Percentiles rank a stretch among this genome's conserved stretches.
phyloP scores from a whole-genome alignment of 2,329 filamentous ascomycete genomes.

The Anthostomella pinea region DNA sequence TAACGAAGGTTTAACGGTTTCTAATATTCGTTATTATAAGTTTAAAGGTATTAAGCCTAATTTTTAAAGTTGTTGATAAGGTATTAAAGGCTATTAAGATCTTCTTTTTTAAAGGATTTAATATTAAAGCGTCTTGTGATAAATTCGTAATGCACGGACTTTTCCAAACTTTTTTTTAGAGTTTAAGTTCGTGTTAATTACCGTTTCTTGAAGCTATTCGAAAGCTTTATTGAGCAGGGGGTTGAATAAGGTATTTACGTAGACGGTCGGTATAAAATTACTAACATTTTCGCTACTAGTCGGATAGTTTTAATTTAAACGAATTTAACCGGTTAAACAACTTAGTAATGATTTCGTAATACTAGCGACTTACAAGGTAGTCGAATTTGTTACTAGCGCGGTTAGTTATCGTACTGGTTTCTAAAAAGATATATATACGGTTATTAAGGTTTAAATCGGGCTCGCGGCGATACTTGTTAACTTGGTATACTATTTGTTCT shows the following conservation, averaged over 20 bases:
- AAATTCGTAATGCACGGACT: background rate
- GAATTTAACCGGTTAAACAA: too few relatives aligned
- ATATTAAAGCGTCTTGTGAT: too few relatives aligned
- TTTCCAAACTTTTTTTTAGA: slow-evolving; percentile 1
- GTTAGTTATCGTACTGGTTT: slow-evolving; percentile 1
- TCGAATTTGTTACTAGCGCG: slow-evolving; percentile 1
- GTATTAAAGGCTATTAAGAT: background rate
- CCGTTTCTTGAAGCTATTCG: background rate
- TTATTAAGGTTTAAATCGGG: too few relatives aligned
- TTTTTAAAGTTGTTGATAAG: too few relatives aligned
- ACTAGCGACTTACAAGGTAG: background rate
- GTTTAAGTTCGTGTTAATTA: slow-evolving; percentile 1
- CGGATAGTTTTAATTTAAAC: too few relatives aligned
- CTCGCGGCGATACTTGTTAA: background rate
- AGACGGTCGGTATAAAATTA: background rate
- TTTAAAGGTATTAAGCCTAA: background rate
- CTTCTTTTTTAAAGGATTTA: background rate
- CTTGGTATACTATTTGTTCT: background rate
- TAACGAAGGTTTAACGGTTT: background rate
- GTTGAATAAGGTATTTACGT: background rate
- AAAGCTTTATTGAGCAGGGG: slow-evolving; percentile 1
- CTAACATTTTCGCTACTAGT: background rate
- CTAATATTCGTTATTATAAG: background rate
- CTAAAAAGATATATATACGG: slow-evolving; percentile 2
- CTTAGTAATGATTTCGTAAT: background rate